Evolutionary conservation across 2,329 filamentous ascomycete genomes (phyloP).

Genomic region (Botrytis elliptica): DNA sequence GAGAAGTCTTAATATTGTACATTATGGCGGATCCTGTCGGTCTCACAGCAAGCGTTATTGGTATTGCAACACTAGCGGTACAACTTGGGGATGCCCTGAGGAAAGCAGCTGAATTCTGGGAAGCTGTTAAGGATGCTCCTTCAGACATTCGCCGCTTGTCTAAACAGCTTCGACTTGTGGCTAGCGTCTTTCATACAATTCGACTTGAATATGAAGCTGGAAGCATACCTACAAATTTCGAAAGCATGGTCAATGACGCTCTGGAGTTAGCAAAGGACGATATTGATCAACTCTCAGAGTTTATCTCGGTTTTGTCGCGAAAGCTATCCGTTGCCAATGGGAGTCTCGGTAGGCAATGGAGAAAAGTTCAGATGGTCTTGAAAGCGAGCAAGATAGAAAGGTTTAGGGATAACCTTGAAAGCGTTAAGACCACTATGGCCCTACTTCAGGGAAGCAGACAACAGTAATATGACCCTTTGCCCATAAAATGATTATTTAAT

Average conservation of each 20-base stretch:
- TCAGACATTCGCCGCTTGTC: conserved; percentile 23
- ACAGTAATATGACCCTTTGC: not conserved
- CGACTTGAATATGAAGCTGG: conserved; percentile 5
- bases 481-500: not conserved
- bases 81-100: conserved; percentile 20
- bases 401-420: conserved; percentile 16
- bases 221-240: not conserved
- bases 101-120: conserved; percentile 23
- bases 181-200: conserved; percentile 18
- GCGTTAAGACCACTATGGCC: conserved; percentile 17
- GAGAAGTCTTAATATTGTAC: not conserved
- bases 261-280: conserved; percentile 19
- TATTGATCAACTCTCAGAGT: conserved; percentile 11
- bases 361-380: conserved; percentile 13
- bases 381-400: conserved; percentile 23
- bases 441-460: conserved; percentile 15
- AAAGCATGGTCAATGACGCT: conserved; percentile 2
- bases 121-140: conserved; percentile 25
- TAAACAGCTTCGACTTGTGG: conserved; percentile 17
- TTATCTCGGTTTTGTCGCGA: conserved; percentile 9
- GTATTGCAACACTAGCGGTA: conserved; percentile 23
- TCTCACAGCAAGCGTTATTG: conserved; percentile 23
- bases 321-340: conserved; percentile 3
- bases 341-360: conserved; percentile 19
- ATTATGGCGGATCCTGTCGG: conserved; percentile 3